Conservation (phyloP, 2,329 filamentous ascomycete species). For the Pseudogymnoascus sp. region DNA sequence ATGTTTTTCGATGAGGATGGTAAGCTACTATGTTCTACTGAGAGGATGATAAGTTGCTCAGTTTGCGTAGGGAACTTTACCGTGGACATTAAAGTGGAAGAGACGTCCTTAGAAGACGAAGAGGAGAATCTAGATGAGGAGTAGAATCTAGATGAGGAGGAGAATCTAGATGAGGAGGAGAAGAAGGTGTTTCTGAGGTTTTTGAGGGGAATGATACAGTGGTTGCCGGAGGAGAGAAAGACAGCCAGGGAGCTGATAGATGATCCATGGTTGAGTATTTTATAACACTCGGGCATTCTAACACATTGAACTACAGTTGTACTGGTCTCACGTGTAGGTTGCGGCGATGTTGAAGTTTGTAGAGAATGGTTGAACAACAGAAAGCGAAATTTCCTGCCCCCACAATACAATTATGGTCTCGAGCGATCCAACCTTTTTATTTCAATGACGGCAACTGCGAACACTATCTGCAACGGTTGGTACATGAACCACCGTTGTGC, state of each 20-base stretch:
- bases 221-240: conserved; percentile 27
- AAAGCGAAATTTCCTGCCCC: too few relatives aligned
- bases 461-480: not conserved
- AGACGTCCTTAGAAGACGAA: conserved; percentile 12
- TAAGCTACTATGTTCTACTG: not conserved
- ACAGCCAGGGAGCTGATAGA: conserved; percentile 27
- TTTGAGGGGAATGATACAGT: conserved; percentile 26
- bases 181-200: conserved; percentile 27
- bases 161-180: conserved; percentile 24
- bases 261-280: conserved; percentile 26
- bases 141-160: conserved; percentile 21
- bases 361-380: too few relatives aligned
- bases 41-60: not conserved
- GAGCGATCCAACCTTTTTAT: not conserved
- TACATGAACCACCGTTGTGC: not conserved
- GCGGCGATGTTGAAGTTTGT: too few relatives aligned
- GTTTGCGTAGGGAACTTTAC: conserved; percentile 10
- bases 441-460: not conserved
- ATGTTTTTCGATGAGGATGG: conserved; percentile 12
- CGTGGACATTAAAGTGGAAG: conserved; percentile 8
- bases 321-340: not conserved
- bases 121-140: conserved; percentile 22
- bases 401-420: not conserved
- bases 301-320: not conserved
- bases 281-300: not conserved